Base-by-base conservation (phyloP, 805 yeast species). In the Lachancea waltii region DNA sequence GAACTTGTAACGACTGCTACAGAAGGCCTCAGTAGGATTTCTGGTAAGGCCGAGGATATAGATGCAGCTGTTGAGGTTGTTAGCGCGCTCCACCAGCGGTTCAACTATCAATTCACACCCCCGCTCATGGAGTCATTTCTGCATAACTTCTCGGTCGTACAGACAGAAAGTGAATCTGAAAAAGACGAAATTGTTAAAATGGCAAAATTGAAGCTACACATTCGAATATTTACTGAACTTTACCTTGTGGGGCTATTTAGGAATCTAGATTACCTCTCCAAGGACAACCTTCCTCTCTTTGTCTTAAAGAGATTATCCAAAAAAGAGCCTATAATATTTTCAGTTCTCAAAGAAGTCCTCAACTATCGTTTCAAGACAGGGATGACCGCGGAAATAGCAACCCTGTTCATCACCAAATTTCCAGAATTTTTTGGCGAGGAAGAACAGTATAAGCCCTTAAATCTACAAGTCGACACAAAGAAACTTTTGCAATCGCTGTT, bases 71-170 rank as follows among this genome's bases (percentile, higher is more conserved):
- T 79, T 19, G 87, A 81, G 47, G 70, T 86, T 1, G 68, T 80
- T 0, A 74, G 85, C 27, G 79, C 78, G 0, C 60, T 87, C 14
- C 95, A 86, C 60, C 95, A 83, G 58, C 65, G 96, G 39, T 86
- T 87, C 53, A 51, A 64, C 2, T 36, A 45, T 0, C 47, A 58
- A 2, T 81, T 84, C 55, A 72, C 89, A 0, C 72, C 75, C 1
- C 52, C 44, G 8, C 51, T 78, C 23, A 58, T 73, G 41, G 56
- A 65, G 5, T 58, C 66, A 47, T 65, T 74, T 40, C 58, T 69
- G 3, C 56, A 62, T 16, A 63, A 63, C n/a, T 55, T 76, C 17
- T 54, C 63, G 5, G 61, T 53, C 28, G 70, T 68, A 9, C 26
- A 40, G 5, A 43, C 28, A 3, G 49, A 45, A 2, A 25, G 42